These are phyloP conservation scores for Penicillium coffeae DNA, from an alignment of 495 filamentous ascomycete species.

Conservation along the genomic window DNA sequence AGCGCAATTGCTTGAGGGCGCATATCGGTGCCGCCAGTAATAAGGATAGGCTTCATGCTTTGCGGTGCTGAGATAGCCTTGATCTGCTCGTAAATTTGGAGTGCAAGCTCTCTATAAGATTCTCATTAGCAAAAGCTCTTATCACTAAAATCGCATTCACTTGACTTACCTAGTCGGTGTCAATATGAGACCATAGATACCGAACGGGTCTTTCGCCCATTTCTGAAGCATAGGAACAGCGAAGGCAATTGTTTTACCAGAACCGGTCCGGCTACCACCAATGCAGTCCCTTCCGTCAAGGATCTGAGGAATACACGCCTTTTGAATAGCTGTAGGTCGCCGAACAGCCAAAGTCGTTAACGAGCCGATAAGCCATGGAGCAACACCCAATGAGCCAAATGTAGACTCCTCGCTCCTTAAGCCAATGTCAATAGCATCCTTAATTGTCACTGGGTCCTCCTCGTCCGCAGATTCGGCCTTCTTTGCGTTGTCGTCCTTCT, in stretches of 20 bases:
- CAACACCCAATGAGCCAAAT: conserved; percentile 70
- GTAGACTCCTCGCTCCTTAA: conserved; percentile 48
- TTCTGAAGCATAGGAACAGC: conserved; percentile 87
- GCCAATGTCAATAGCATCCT: conserved; percentile 43
- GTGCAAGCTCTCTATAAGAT: conserved; percentile 69
- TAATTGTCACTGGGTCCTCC: conserved; percentile 38
- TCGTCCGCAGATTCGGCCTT: conserved; percentile 18
- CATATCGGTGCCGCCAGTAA: conserved; percentile 93
- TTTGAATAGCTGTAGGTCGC: conserved; percentile 86
- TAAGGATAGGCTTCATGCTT: conserved; percentile 74
- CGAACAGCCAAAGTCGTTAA: conserved; percentile 84
- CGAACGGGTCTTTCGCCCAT: conserved; percentile 89
- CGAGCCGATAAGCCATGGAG: conserved; percentile 86
- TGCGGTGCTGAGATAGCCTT: conserved; percentile 84
- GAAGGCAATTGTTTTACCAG: conserved; percentile 99
- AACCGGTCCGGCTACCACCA: conserved; percentile 89
- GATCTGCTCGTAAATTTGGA: conserved; percentile 95
- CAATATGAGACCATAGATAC: conserved; percentile 83
- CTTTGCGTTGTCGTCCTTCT: conserved; percentile 30
- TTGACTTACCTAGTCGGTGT: conserved; percentile 73
- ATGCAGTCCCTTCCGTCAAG: conserved; percentile 89
- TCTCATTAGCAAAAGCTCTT: background rate
- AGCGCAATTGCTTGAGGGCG: conserved; percentile 80
- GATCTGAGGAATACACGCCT: conserved; percentile 85
- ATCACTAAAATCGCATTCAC: background rate